Evolutionary conservation across 179 eudicot genomes (phyloP).

Genomic region (Nepenthes alata): DNA sequence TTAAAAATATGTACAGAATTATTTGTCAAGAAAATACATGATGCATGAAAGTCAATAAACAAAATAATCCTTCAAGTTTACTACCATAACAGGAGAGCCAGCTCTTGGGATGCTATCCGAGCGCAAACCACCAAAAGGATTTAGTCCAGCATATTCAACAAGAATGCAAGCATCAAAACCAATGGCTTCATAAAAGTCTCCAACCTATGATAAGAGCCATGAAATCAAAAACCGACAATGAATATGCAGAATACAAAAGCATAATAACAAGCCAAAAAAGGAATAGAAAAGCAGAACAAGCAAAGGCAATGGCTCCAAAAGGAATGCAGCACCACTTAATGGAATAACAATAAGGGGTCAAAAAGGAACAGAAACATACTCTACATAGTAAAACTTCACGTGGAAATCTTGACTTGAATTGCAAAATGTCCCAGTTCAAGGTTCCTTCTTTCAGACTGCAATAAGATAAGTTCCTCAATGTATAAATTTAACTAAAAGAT

Average conservation of each 20-base stretch:
- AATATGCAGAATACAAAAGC: background rate
- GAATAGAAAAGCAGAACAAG: background rate
- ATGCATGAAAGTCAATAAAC: background rate
- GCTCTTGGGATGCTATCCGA: conserved; percentile 93
- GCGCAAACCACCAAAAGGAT: conserved; percentile 96
- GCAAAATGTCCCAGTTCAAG: conserved; percentile 84
- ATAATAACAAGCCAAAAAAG: background rate
- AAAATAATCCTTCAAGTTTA: conserved; percentile 5
- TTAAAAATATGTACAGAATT: no score
- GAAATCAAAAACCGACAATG: background rate
- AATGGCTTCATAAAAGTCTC: conserved; percentile 93
- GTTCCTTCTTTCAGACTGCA: conserved; percentile 91
- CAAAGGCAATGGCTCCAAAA: no score
- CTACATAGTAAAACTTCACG: conserved; percentile 94
- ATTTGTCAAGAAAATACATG: no score
- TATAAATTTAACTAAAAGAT: background rate
- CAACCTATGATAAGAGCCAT: conserved; percentile 41
- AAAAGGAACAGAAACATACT: conserved; percentile 35
- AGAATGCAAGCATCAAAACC: conserved; percentile 94
- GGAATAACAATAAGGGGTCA: conserved; percentile 1
- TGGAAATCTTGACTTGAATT: conserved; percentile 90
- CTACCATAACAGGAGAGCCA: conserved; percentile 97
- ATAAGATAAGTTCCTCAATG: background rate
- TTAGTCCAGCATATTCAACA: conserved; percentile 95
- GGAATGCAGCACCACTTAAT: conserved; percentile 1